Conservation (phyloP, 2,329 filamentous ascomycete species). For the Tolypocladium endophyticum region DNA sequence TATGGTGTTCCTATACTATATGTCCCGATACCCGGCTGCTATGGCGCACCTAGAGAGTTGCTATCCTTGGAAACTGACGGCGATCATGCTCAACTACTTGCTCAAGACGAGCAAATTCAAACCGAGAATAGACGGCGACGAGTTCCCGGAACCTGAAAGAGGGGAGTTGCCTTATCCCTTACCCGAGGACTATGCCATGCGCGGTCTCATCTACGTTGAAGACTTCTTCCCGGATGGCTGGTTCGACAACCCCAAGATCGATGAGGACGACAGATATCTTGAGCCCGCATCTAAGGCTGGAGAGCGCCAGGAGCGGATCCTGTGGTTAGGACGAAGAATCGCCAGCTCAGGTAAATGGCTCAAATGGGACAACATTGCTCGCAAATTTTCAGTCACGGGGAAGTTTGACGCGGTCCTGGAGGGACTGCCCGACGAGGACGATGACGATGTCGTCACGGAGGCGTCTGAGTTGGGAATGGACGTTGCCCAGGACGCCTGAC, state of each 20-base stretch:
- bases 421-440: not conserved
- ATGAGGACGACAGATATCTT: conserved; percentile 58
- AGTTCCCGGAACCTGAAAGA: conserved; percentile 37
- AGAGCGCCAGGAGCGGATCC: conserved; percentile 45
- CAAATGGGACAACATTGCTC: conserved; percentile 25
- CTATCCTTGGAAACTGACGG: conserved; percentile 41
- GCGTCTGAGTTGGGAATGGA: not conserved
- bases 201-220: conserved; percentile 51
- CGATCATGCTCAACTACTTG: conserved; percentile 26
- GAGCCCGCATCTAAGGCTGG: conserved; percentile 49
- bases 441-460: not conserved
- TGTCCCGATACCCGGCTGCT: conserved; percentile 29
- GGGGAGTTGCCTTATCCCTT: conserved; percentile 39
- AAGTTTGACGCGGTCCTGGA: conserved; percentile 27
- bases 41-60: conserved; percentile 30
- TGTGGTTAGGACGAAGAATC: conserved; percentile 46
- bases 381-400: conserved; percentile 27
- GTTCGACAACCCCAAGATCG: conserved; percentile 47
- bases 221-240: conserved; percentile 47
- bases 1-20: conserved; percentile 45
- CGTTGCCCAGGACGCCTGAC: not conserved
- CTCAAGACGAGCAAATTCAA: conserved; percentile 15
- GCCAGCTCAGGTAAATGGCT: conserved; percentile 32
- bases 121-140: conserved; percentile 25
- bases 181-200: conserved; percentile 58